These are phyloP conservation scores for Stagonosporopsis rhizophila DNA, from an alignment of 2,329 filamentous ascomycete genomes.

Conservation along the genomic window DNA sequence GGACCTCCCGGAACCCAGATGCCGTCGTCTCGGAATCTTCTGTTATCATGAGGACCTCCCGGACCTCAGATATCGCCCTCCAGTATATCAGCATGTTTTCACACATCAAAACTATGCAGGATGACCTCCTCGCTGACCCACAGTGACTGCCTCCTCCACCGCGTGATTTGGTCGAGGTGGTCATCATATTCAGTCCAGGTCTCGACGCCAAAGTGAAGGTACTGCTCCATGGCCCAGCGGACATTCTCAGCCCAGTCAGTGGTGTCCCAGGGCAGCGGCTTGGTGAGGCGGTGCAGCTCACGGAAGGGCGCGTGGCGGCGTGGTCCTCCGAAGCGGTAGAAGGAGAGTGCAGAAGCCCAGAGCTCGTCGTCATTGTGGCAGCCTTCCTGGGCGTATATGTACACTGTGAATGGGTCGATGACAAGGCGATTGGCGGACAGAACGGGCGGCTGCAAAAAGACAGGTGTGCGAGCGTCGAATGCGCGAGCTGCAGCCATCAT, in stretches of 20 bases:
- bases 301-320: slow-evolving; percentile 23
- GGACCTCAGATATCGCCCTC: background rate
- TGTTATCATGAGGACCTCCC: background rate
- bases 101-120: background rate
- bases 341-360: slow-evolving; percentile 7
- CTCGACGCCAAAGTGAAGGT: slow-evolving; percentile 22
- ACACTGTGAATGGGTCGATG: slow-evolving; percentile 26
- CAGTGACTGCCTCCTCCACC: slow-evolving; percentile 21
- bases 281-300: slow-evolving; percentile 34
- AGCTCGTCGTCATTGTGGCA: slow-evolving; percentile 7
- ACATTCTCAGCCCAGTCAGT: slow-evolving; percentile 46
- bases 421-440: slow-evolving; percentile 27
- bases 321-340: slow-evolving; percentile 14
- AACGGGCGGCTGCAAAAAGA: slow-evolving; percentile 23
- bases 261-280: slow-evolving; percentile 22
- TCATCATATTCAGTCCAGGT: slow-evolving; percentile 41
- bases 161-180: slow-evolving; percentile 33
- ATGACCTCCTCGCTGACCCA: slow-evolving; percentile 40
- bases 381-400: slow-evolving; percentile 25
- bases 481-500: slow-evolving; percentile 13
- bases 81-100: background rate
- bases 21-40: background rate
- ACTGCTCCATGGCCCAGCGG: slow-evolving; percentile 43
- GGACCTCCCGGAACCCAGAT: background rate
- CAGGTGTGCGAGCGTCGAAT: slow-evolving; percentile 16